These are phyloP conservation scores for Somion occarium DNA, from an alignment of 1,284 basidiomycete genomes.

Conservation along the genomic window DNA sequence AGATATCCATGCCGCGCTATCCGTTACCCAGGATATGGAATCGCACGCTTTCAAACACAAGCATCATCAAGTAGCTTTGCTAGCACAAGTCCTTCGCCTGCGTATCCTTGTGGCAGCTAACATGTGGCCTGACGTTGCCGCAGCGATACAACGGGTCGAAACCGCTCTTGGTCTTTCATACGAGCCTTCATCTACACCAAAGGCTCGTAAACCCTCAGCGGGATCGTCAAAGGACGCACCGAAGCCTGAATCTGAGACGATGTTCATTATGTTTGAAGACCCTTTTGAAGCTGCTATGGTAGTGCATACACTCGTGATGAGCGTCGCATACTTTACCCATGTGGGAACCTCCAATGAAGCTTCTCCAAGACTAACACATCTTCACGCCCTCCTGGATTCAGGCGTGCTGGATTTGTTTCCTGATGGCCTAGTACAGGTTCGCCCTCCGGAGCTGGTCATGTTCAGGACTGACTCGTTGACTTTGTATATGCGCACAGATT, in stretches of 20 bases:
- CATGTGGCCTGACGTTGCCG: slow-evolving; percentile 45
- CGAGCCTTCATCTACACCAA: slow-evolving; percentile 20
- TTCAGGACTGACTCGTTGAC: background rate
- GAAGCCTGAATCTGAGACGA: slow-evolving; percentile 14
- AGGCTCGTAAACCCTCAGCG: slow-evolving; percentile 13
- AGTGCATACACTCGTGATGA: slow-evolving; percentile 50
- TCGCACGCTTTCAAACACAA: slow-evolving; percentile 32
- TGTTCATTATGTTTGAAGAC: slow-evolving; percentile 31
- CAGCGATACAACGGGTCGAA: slow-evolving; percentile 43
- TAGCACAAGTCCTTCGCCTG: slow-evolving; percentile 46
- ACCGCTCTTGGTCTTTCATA: slow-evolving; percentile 38
- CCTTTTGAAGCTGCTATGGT: slow-evolving; percentile 42
- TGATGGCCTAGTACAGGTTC: slow-evolving; percentile 47
- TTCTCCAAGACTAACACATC: slow-evolving; percentile 42
- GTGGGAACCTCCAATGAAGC: slow-evolving; percentile 41
- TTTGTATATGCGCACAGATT: slow-evolving; percentile 25
- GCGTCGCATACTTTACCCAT: slow-evolving; percentile 56
- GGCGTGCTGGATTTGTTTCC: slow-evolving; percentile 44
- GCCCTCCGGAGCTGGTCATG: slow-evolving; percentile 12
- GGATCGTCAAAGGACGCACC: no score
- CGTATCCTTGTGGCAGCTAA: slow-evolving; percentile 46
- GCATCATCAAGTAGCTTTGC: slow-evolving; percentile 41
- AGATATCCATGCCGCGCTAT: slow-evolving; percentile 37
- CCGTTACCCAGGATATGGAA: slow-evolving; percentile 39
- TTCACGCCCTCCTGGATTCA: slow-evolving; percentile 61